Conservation (phyloP, 257 asterid species). For the Nicotiana knightiana region DNA sequence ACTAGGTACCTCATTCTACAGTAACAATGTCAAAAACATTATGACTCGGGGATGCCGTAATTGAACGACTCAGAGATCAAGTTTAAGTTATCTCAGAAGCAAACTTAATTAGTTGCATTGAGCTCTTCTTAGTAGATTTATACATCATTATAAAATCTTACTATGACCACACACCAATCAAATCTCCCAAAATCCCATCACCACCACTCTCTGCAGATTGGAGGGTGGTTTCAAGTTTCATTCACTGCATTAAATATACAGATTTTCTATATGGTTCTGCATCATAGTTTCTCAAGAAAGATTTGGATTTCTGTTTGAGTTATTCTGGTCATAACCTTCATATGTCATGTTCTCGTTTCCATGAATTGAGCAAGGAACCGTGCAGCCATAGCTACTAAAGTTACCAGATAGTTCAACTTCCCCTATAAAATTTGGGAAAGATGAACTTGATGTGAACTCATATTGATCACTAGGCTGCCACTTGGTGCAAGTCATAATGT, state of each 20-base stretch:
- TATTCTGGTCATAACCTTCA: conserved; percentile 20
- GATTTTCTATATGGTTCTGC: conserved; percentile 1
- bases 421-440: conserved; percentile 32
- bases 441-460: conserved; percentile 32
- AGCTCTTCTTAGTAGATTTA: not conserved
- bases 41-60: not conserved
- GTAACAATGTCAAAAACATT: not conserved
- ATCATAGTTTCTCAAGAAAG: conserved; percentile 15
- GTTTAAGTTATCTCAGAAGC: not conserved
- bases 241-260: too few species aligned
- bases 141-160: conserved; percentile 5
- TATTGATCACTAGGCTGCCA: conserved; percentile 20
- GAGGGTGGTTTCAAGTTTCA: too few species aligned
- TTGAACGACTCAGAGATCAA: conserved; percentile 14
- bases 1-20: conserved; percentile 6
- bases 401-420: conserved; percentile 27
- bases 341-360: conserved; percentile 32
- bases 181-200: not conserved
- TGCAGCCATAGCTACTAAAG: conserved; percentile 21
- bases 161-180: not conserved
- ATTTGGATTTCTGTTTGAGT: conserved; percentile 19
- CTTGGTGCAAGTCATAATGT: conserved; percentile 20
- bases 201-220: too few species aligned
- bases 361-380: conserved; percentile 31
- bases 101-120: not conserved